phyloP scores from a whole-genome alignment of 2,329 filamentous ascomycete species.

The Colletotrichum euphorbiae region DNA sequence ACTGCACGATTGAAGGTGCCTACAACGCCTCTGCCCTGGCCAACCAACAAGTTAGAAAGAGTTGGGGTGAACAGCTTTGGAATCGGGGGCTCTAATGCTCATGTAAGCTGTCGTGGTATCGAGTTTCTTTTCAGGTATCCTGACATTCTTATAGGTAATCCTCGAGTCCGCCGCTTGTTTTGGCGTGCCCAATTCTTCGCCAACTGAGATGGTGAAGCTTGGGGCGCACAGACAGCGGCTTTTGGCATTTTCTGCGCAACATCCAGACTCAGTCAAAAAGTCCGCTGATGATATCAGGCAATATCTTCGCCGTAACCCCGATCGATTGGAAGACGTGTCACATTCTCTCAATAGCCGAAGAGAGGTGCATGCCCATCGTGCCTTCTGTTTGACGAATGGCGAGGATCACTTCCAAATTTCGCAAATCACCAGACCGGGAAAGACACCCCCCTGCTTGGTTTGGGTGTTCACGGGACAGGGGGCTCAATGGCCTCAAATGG shows the following conservation, averaged over 20 bases:
- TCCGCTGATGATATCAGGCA: not conserved
- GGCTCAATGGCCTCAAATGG: conserved; percentile 41
- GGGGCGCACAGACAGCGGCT: not conserved
- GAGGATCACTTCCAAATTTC: conserved; percentile 27
- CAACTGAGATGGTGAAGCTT: not conserved
- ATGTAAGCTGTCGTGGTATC: conserved; percentile 36
- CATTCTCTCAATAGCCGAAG: conserved; percentile 40
- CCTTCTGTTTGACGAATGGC: conserved; percentile 35
- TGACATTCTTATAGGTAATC: conserved; percentile 9
- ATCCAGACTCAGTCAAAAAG: not conserved
- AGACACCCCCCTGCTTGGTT: not conserved
- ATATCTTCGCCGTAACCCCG: conserved; percentile 22
- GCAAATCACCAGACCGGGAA: conserved; percentile 31
- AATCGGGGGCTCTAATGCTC: conserved; percentile 52
- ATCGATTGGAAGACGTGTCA: conserved; percentile 38
- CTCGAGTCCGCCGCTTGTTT: conserved; percentile 31
- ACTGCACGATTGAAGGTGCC: conserved; percentile 47
- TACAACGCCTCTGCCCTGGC: conserved; percentile 47
- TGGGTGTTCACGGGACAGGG: conserved; percentile 42
- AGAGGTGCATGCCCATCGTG: conserved; percentile 38
- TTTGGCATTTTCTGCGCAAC: conserved; percentile 18
- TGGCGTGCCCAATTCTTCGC: not conserved
- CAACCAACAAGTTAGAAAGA: conserved; percentile 42
- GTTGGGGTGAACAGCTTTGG: conserved; percentile 50
- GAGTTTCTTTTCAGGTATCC: not conserved